Evolutionary conservation across 1,284 basidiomycete genomes (phyloP).

Genomic region (Cutaneotrichosporon arboriforme): DNA sequence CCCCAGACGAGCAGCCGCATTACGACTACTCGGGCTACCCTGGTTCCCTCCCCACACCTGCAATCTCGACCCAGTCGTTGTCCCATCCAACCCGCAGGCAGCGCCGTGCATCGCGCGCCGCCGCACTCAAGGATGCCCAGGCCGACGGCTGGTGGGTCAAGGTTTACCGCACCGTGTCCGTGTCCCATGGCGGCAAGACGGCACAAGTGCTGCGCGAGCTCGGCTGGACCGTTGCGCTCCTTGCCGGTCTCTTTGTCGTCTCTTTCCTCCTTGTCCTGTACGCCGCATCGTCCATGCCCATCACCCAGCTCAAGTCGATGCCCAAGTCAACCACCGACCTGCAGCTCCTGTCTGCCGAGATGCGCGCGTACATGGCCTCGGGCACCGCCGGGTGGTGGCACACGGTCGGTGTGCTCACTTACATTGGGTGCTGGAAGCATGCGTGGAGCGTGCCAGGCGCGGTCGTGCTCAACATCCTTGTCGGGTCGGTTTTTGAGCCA

Average conservation of each 20-base stretch:
- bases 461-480: slow-evolving; percentile 86
- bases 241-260: slow-evolving; percentile 41
- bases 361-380: slow-evolving; percentile 44
- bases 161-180: slow-evolving; percentile 14
- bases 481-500: slow-evolving; percentile 76
- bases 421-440: slow-evolving; percentile 87
- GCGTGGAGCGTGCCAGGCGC: slow-evolving; percentile 90
- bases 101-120: slow-evolving; percentile 11
- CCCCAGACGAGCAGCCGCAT: slow-evolving; percentile 22
- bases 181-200: slow-evolving; percentile 36
- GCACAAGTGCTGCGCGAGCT: slow-evolving; percentile 40
- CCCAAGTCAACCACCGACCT: slow-evolving; percentile 47
- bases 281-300: slow-evolving; percentile 42
- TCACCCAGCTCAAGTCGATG: slow-evolving; percentile 44
- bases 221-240: slow-evolving; percentile 43
- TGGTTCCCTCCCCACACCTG: slow-evolving; percentile 42
- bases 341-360: slow-evolving; percentile 46
- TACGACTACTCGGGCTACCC: slow-evolving; percentile 11
- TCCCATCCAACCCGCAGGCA: slow-evolving; percentile 18
- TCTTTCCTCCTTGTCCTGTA: slow-evolving; percentile 40
- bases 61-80: slow-evolving; percentile 39
- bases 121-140: slow-evolving; percentile 6
- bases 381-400: slow-evolving; percentile 45
- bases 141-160: slow-evolving; percentile 20
- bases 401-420: slow-evolving; percentile 65